A percentile compares a stretch with the other conserved stretches of the same genome.
Evolutionary conservation across 176 grass and related monocot genomes (phyloP).

Genomic region (Aegilops bicornis): DNA sequence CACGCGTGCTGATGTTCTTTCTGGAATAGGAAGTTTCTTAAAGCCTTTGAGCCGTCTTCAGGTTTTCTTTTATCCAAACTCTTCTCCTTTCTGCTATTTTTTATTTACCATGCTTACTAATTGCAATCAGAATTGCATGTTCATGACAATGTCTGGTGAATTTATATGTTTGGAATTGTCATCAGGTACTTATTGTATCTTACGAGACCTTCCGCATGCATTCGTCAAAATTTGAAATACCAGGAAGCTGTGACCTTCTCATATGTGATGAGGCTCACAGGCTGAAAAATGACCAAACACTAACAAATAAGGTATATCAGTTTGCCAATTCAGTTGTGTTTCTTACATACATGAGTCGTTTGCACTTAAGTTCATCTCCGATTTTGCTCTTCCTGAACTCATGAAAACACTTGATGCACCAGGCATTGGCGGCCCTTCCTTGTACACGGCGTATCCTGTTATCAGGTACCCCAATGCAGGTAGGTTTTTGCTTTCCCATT

Average conservation of each 20-base stretch:
- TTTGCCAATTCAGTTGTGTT: constrained; percentile 8
- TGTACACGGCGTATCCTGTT: constrained; percentile 86
- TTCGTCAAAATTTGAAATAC: constrained; percentile 91
- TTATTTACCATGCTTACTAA: constrained; percentile 24
- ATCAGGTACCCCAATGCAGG: constrained; percentile 98
- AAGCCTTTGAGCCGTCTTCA: constrained; percentile 71
- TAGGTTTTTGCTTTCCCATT: constrained; percentile 28
- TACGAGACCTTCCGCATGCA: constrained; percentile 99
- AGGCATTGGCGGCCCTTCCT: constrained; percentile 92
- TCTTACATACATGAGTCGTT: background rate
- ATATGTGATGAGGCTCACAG: constrained; percentile 98
- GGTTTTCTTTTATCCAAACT: constrained; percentile 47
- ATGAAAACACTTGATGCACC: constrained; percentile 17
- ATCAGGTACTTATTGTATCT: constrained; percentile 94
- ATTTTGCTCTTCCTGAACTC: constrained; percentile 21
- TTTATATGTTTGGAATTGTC: constrained; percentile 31
- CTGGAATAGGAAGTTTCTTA: constrained; percentile 88
- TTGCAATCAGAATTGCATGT: constrained; percentile 24
- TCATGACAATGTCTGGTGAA: constrained; percentile 18
- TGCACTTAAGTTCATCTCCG: constrained; percentile 3
- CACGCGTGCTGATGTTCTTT: constrained; percentile 86
- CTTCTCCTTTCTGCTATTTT: constrained; percentile 22
- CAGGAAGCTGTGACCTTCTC: constrained; percentile 85
- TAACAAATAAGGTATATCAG: constrained; percentile 79
- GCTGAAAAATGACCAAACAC: constrained; percentile 94